Percentiles rank a stretch among this genome's conserved stretches.
Evolutionary conservation across 106 monocot species (phyloP).

Genomic region (Acanthochlamys bracteata): DNA sequence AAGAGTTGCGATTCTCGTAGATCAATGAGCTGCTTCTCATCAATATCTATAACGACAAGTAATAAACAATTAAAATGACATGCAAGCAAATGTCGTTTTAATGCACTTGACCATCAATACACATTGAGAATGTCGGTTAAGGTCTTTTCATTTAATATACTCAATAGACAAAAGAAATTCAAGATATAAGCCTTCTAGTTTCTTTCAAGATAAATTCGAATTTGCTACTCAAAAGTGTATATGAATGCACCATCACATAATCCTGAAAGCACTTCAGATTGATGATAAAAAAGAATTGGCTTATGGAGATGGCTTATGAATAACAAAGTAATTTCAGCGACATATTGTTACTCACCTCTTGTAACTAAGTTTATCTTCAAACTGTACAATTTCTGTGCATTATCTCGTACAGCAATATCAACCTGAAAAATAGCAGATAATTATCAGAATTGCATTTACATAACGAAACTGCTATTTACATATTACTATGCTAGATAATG

Average conservation of each 20-base stretch:
- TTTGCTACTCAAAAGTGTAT: too few species aligned
- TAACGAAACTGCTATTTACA: too few species aligned
- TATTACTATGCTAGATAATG: too few species aligned
- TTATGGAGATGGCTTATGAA: too few species aligned
- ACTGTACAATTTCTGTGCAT: conserved; percentile 84
- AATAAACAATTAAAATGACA: background rate
- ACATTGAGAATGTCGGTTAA: too few species aligned
- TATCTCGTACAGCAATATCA: conserved; percentile 93
- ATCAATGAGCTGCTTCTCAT: conserved; percentile 34
- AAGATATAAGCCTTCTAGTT: too few species aligned
- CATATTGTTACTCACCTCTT: conserved; percentile 45
- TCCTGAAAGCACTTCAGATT: too few species aligned
- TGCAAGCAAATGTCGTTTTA: background rate
- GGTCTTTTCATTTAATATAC: too few species aligned
- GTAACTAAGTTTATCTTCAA: conserved; percentile 53
- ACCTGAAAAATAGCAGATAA: conserved; percentile 66
- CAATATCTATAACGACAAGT: conserved; percentile 37
- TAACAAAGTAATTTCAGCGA: background rate
- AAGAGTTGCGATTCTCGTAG: conserved; percentile 42
- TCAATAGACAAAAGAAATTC: too few species aligned
- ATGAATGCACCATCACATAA: too few species aligned
- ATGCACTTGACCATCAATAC: background rate
- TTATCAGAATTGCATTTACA: background rate
- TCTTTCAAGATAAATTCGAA: too few species aligned
- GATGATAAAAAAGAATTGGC: too few species aligned